Conservation (phyloP, 2,329 filamentous ascomycete species). For the Ceratocystis papillata region DNA sequence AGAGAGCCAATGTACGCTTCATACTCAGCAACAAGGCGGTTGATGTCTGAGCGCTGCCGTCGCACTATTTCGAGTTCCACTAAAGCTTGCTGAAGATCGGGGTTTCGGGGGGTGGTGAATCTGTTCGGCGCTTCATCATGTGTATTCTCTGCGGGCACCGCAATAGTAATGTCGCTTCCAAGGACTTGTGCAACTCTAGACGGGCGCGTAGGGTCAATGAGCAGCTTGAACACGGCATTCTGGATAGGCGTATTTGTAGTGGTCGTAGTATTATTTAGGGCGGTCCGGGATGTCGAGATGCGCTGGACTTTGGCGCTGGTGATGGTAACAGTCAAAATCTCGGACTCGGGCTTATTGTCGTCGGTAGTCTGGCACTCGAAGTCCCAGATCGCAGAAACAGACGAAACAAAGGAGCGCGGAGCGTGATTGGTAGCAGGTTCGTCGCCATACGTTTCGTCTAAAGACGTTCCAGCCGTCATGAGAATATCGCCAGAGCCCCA, state of each 20-base stretch:
- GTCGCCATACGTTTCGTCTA: background rate
- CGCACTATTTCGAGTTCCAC: conserved; percentile 22
- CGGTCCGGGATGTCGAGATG: conserved; percentile 15
- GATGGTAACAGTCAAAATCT: conserved; percentile 22
- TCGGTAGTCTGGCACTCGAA: conserved; percentile 19
- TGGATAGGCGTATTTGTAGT: conserved; percentile 15
- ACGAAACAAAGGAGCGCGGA: background rate
- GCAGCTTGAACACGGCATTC: conserved; percentile 23
- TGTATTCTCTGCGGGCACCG: conserved; percentile 12
- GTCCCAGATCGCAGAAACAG: conserved; percentile 20
- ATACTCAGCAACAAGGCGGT: conserved; percentile 18
- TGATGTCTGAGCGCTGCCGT: conserved; percentile 17
- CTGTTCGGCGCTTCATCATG: background rate
- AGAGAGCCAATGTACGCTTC: conserved; percentile 23
- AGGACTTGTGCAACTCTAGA: conserved; percentile 22
- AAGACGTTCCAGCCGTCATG: background rate
- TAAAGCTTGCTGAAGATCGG: conserved; percentile 21
- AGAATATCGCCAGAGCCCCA: conserved; percentile 21
- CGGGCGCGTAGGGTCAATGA: conserved; percentile 21
- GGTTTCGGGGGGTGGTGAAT: conserved; percentile 19
- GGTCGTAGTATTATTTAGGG: conserved; percentile 15
- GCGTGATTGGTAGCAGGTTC: background rate
- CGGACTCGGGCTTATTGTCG: conserved; percentile 14
- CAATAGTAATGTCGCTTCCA: conserved; percentile 18
- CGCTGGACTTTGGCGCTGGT: conserved; percentile 17